Percentiles rank a stretch among this genome's conserved stretches.
Evolutionary conservation across 2,329 filamentous ascomycete genomes (phyloP).

Genomic region (Clarireedia paspali): DNA sequence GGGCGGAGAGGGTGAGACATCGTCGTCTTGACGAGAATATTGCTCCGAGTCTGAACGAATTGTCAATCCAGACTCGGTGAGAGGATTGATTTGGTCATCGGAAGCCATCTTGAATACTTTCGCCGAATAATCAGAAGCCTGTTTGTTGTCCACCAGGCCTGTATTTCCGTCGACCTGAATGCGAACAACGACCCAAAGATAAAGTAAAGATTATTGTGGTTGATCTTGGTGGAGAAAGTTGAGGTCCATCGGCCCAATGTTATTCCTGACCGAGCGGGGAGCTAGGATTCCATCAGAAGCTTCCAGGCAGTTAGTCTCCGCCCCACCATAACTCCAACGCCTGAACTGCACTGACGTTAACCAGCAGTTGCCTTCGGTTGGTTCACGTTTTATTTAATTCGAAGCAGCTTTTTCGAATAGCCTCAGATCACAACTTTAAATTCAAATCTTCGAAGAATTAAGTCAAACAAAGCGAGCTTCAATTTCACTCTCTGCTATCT

Average conservation of each 20-base stretch:
- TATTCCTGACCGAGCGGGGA: no score
- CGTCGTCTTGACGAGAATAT: conserved; percentile 58
- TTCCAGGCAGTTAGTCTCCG: no score
- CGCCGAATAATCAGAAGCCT: background rate
- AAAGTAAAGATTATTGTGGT: no score
- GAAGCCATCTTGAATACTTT: conserved; percentile 40
- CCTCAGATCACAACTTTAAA: background rate
- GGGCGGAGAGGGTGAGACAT: conserved; percentile 51
- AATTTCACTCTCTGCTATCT: no score
- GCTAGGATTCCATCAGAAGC: no score
- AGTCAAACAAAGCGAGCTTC: background rate
- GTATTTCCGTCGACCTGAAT: no score
- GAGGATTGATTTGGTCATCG: conserved; percentile 42
- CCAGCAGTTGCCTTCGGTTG: conserved; percentile 14
- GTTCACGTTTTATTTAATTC: background rate
- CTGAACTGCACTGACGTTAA: conserved; percentile 7
- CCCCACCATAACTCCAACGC: background rate
- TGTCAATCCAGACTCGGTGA: conserved; percentile 67
- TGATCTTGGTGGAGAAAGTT: no score
- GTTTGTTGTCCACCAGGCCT: no score
- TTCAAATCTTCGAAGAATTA: background rate
- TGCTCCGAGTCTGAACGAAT: conserved; percentile 79
- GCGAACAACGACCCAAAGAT: no score
- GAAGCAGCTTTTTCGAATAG: background rate
- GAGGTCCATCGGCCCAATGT: no score